Base-by-base conservation (phyloP, 2,329 filamentous ascomycete genomes). In the Ophiostoma angusticollis region DNA sequence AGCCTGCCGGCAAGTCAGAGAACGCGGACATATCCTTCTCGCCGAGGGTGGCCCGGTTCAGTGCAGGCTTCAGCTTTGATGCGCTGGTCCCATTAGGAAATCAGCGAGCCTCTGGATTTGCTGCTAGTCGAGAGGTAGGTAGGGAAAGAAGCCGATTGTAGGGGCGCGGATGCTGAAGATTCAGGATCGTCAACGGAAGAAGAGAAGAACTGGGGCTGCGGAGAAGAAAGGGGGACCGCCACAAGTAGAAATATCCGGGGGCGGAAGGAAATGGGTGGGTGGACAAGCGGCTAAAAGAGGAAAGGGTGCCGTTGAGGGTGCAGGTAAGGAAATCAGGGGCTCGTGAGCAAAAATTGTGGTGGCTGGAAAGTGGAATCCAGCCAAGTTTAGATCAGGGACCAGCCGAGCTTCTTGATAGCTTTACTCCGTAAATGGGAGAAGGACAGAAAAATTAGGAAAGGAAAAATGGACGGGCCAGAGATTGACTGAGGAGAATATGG, bases 1-100 rank as follows among this genome's bases (percentile, higher is more conserved):
- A 57, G 48, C 61, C 59, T 44, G 62, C 58, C n/a, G 35, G 14
- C 52, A 61, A 57, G 42, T 60, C 57, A 47, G 62, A 60, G 54
- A 66, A 62, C 40, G 65, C 60, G 52, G 61, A 56, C 68, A 72
- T 70, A 8, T 21, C 18, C 27, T 17, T 24, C 18, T 34, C 25
- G 17, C 6, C 13, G 16, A 11, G 29, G 18, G 23, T 18, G 30
- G 6, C 9, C 23, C 37, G 18, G 35, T 19, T 38, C 22, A 35
- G 23, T 35, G 36, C 40, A 41, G 36, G 35, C 2, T 18, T 24
- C 31, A 16, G 23, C 9, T 32, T 33, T 14, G 19, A 22, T 24
- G 33, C 21, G 21, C 14, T 35, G 14, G 40, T 31, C 14, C 35
- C 37, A 40, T 41, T 34, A 22, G 41, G 24, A 31, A 21, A 14